Evolutionary conservation across 2,329 filamentous ascomycete genomes (phyloP).

Genomic region (Fonsecaea multimorphosa): DNA sequence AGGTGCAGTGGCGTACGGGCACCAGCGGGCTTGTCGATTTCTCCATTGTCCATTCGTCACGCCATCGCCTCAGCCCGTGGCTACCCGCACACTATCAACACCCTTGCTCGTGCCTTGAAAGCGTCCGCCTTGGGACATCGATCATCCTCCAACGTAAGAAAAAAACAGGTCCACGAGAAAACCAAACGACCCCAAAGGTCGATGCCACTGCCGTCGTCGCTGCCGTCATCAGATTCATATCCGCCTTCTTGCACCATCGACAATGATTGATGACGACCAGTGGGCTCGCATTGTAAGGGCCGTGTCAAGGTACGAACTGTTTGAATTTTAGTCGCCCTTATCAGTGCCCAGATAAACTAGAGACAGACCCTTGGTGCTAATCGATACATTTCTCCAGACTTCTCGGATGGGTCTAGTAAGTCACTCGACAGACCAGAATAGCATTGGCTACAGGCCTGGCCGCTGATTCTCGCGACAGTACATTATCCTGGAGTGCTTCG

Average conservation of each 20-base stretch:
- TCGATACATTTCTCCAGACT: constrained; percentile 48
- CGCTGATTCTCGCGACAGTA: constrained; percentile 36
- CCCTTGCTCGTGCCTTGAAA: neutral
- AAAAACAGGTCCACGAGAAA: neutral
- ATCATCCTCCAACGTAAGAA: neutral
- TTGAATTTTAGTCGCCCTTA: neutral
- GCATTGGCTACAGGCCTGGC: neutral
- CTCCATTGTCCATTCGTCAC: neutral
- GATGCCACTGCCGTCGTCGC: constrained; percentile 1
- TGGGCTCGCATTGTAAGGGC: constrained; percentile 44
- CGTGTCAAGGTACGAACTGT: constrained; percentile 46
- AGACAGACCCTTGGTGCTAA: neutral
- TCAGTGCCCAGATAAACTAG: neutral
- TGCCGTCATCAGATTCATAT: neutral
- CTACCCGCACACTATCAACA: constrained; percentile 2
- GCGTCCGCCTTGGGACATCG: neutral
- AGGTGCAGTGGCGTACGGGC: too few species aligned
- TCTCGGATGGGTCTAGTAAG: constrained; percentile 75
- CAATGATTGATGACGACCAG: constrained; percentile 26
- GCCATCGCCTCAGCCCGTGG: neutral
- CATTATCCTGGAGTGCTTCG: constrained; percentile 78
- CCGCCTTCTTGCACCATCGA: neutral
- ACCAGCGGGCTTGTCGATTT: neutral
- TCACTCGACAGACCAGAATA: constrained; percentile 8
- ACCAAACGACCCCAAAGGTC: neutral